Evolutionary conservation across 495 filamentous ascomycete species (phyloP).

Genomic region (Symbiotaphrina buchneri): DNA sequence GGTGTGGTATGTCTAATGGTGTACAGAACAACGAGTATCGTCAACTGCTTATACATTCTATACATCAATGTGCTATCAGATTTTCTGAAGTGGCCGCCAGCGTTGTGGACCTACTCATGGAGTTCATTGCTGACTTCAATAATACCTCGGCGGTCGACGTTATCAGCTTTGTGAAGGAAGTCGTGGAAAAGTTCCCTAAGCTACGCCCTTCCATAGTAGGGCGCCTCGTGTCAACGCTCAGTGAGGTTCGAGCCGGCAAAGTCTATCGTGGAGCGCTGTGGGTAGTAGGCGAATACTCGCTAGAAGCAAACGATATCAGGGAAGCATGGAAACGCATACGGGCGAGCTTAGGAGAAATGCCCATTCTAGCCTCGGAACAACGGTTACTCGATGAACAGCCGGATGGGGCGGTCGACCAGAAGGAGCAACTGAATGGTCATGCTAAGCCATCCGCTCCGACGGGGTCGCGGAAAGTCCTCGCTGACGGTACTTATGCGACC

Average conservation of each 20-base stretch:
- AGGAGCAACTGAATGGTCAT: slow-evolving; percentile 67
- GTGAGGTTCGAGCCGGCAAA: slow-evolving; percentile 88
- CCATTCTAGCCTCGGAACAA: slow-evolving; percentile 90
- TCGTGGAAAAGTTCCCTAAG: slow-evolving; percentile 93
- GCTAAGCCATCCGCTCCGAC: slow-evolving; percentile 51
- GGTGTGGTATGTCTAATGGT: neutral
- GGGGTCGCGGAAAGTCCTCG: slow-evolving; percentile 75
- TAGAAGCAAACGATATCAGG: slow-evolving; percentile 82
- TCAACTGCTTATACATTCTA: slow-evolving; percentile 84
- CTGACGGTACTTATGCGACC: slow-evolving; percentile 93
- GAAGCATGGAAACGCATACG: slow-evolving; percentile 96
- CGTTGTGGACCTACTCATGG: slow-evolving; percentile 95
- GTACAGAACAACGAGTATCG: slow-evolving; percentile 79
- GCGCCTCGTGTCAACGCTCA: slow-evolving; percentile 73
- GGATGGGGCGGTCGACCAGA: slow-evolving; percentile 37
- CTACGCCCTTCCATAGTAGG: slow-evolving; percentile 70
- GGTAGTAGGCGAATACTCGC: slow-evolving; percentile 94
- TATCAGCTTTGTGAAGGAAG: slow-evolving; percentile 96
- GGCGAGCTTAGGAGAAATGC: slow-evolving; percentile 86
- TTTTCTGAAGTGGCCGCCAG: slow-evolving; percentile 95
- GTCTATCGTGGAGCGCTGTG: slow-evolving; percentile 92
- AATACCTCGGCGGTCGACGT: slow-evolving; percentile 93
- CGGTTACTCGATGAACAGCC: slow-evolving; percentile 61
- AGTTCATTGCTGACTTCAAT: slow-evolving; percentile 97
- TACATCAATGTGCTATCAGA: slow-evolving; percentile 95